Evolutionary conservation across 306 rosid species (phyloP).

Genomic region (Vicia sativa): DNA sequence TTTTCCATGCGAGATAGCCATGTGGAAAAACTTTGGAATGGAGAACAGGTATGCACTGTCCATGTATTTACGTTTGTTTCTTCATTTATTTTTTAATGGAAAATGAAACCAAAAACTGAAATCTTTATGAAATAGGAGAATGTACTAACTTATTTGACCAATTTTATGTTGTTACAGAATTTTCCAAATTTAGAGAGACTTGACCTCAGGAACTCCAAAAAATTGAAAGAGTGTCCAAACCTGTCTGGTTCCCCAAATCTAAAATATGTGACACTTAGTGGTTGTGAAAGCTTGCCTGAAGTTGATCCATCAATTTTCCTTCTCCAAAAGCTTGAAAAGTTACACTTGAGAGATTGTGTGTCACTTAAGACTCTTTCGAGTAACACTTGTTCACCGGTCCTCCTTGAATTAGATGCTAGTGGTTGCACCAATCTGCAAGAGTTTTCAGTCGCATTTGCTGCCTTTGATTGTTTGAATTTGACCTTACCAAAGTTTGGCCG

Average conservation of each 20-base stretch:
- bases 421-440: background rate
- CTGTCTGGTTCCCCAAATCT: slow-evolving; percentile 1
- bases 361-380: slow-evolving; percentile 13
- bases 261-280: fast-evolving
- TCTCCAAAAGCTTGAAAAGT: background rate
- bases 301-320: slow-evolving; percentile 25
- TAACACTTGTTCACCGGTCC: slow-evolving; percentile 12
- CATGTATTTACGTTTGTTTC: too few relatives aligned
- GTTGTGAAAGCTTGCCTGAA: background rate
- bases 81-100: background rate
- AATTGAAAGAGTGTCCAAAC: slow-evolving; percentile 13
- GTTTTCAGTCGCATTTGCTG: background rate
- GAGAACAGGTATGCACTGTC: background rate
- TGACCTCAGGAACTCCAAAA: background rate
- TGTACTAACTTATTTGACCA: background rate
- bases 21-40: slow-evolving; percentile 23
- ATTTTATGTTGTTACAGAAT: slow-evolving; percentile 10
- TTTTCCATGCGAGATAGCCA: background rate
- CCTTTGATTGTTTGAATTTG: background rate
- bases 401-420: fast-evolving
- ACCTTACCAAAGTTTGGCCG: fast-evolving
- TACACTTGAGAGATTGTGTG: background rate
- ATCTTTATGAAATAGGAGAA: background rate
- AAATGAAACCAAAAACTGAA: background rate
- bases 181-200: slow-evolving; percentile 6